Conservation (phyloP, 176 grass and related monocot species). For the Juncus effusus region DNA sequence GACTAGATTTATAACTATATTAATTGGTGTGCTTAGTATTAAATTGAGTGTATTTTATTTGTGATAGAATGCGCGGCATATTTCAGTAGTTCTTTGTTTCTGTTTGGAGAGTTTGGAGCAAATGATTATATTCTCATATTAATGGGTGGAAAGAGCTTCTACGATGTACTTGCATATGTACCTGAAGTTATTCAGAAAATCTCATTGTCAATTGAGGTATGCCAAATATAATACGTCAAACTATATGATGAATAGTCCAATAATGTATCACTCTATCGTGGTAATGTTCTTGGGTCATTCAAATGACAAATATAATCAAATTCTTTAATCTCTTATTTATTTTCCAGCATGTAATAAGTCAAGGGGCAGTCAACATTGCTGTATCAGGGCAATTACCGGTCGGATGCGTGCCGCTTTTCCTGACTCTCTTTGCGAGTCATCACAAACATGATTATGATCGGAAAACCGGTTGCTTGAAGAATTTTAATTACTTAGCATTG, state of each 20-base stretch:
- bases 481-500: slow-evolving; percentile 30
- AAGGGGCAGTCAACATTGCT: slow-evolving; percentile 30
- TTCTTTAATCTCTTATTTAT: not conserved
- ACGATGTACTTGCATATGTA: slow-evolving; percentile 22
- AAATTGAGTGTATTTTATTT: not conserved
- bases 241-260: too few species aligned
- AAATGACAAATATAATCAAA: too few species aligned
- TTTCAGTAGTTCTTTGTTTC: slow-evolving; percentile 44
- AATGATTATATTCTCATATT: slow-evolving; percentile 35
- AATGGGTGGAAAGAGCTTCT: slow-evolving; percentile 9
- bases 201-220: slow-evolving; percentile 46
- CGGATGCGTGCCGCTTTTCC: slow-evolving; percentile 35
- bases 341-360: slow-evolving; percentile 27
- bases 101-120: slow-evolving; percentile 35
- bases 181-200: slow-evolving; percentile 28
- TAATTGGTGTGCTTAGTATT: slow-evolving; percentile 5
- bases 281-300: too few species aligned
- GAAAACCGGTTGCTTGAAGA: slow-evolving; percentile 42
- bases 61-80: slow-evolving; percentile 30
- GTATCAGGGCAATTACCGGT: slow-evolving; percentile 35
- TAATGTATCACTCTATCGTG: too few species aligned
- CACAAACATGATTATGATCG: slow-evolving; percentile 30
- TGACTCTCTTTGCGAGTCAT: slow-evolving; percentile 4
- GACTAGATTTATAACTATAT: not conserved
- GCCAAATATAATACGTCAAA: not conserved